Evolutionary conservation across 208 protist genomes (phyloP).

Genomic region (Crithidia mellificae): DNA sequence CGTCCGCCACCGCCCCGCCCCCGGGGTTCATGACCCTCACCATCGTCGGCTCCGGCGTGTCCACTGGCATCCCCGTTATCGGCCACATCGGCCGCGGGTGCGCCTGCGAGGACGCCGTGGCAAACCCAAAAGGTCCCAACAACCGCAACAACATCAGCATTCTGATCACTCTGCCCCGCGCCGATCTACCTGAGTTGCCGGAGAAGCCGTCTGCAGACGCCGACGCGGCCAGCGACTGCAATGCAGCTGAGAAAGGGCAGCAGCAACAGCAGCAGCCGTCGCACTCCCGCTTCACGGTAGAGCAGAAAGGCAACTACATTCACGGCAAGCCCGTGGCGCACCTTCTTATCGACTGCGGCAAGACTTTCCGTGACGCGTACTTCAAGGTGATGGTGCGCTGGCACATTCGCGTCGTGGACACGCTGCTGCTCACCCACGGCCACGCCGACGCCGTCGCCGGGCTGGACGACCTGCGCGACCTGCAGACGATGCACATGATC

Average conservation of each 20-base stretch:
- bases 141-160: slow-evolving; percentile 83
- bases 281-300: slow-evolving; percentile 33
- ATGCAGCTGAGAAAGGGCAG: background rate
- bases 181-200: slow-evolving; percentile 2
- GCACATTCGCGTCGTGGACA: slow-evolving; percentile 66
- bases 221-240: background rate
- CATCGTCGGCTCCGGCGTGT: slow-evolving; percentile 84
- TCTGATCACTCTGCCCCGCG: slow-evolving; percentile 61
- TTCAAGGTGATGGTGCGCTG: slow-evolving; percentile 77
- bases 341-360: slow-evolving; percentile 88
- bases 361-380: slow-evolving; percentile 91
- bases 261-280: slow-evolving; percentile 3
- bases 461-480: slow-evolving; percentile 90
- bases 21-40: slow-evolving; percentile 45
- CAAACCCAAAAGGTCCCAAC: slow-evolving; percentile 60
- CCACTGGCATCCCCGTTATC: slow-evolving; percentile 82
- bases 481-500: slow-evolving; percentile 73
- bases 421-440: slow-evolving; percentile 86
- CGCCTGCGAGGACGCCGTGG: slow-evolving; percentile 74
- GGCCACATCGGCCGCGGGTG: slow-evolving; percentile 72
- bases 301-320: slow-evolving; percentile 33
- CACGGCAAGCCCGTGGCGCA: slow-evolving; percentile 40
- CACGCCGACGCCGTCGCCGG: slow-evolving; percentile 85
- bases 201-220: background rate
- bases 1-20: slow-evolving; percentile 27